phyloP scores from a whole-genome alignment of 1,284 basidiomycete species.

The Pseudozyma sp. region DNA sequence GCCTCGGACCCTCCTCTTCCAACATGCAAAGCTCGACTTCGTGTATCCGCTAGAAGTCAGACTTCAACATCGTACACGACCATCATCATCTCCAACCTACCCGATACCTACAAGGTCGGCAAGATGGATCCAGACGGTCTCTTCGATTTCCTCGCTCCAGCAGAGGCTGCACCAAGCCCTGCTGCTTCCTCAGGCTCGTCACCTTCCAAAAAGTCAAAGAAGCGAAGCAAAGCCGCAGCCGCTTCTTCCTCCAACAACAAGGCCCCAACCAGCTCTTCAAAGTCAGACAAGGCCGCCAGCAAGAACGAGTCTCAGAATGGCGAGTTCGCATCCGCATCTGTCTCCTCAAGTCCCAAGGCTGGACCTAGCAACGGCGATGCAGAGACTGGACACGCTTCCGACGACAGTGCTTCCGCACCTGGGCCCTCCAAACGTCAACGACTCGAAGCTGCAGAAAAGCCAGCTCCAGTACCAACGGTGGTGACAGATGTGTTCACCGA shows the following conservation, averaged over 20 bases:
- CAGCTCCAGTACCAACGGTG: conserved; percentile 46
- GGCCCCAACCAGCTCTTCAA: neutral
- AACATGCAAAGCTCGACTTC: neutral
- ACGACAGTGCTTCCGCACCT: conserved; percentile 22
- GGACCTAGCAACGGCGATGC: conserved; percentile 8
- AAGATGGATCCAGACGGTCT: conserved; percentile 56
- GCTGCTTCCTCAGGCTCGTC: conserved; percentile 30
- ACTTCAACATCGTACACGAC: neutral
- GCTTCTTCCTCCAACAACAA: conserved; percentile 9
- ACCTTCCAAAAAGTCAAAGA: conserved; percentile 47
- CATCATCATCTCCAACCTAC: conserved; percentile 8
- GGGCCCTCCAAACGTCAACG: conserved; percentile 50
- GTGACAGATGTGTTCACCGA: conserved; percentile 61
- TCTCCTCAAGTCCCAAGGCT: neutral
- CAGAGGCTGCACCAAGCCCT: conserved; percentile 30
- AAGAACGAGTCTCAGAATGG: conserved; percentile 6
- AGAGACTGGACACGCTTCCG: conserved; percentile 8
- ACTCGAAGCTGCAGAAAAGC: conserved; percentile 16
- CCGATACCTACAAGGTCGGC: neutral
- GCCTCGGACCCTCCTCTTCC: conserved; percentile 3
- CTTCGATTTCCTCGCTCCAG: conserved; percentile 49
- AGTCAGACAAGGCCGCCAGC: conserved; percentile 1
- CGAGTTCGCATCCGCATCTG: neutral
- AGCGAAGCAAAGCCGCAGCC: conserved; percentile 37
- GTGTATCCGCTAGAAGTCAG: neutral